Percentiles rank a stretch among this genome's conserved stretches.
These are phyloP conservation scores for Quercus lobata DNA, from an alignment of 331 rosid genomes.

Conservation along the genomic window DNA sequence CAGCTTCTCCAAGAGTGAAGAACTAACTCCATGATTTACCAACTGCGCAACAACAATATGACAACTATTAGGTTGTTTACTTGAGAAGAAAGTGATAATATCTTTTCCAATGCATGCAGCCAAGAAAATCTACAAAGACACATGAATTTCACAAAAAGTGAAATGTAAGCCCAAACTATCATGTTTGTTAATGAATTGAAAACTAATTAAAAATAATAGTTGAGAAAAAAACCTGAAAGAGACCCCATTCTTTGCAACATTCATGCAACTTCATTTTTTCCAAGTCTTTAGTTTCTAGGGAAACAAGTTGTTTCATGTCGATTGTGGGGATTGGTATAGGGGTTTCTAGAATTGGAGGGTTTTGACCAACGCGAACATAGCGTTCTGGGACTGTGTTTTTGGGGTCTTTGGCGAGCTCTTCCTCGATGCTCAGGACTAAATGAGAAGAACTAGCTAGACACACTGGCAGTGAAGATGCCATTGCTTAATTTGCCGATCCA, in stretches of 20 bases:
- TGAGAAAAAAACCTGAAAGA: constrained; percentile 56
- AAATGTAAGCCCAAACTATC: background rate
- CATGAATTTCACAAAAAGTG: no score
- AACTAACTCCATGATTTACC: constrained; percentile 70
- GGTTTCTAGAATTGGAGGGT: constrained; percentile 19
- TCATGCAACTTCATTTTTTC: constrained; percentile 44
- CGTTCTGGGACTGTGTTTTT: constrained; percentile 34
- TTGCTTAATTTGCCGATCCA: background rate
- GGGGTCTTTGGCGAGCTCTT: background rate
- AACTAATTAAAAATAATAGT: background rate
- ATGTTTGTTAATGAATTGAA: background rate
- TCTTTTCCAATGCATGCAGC: background rate
- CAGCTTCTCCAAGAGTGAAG: constrained; percentile 42
- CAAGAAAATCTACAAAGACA: no score
- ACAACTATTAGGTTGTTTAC: background rate
- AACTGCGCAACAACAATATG: constrained; percentile 30
- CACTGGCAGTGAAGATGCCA: background rate
- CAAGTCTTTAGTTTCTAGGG: background rate
- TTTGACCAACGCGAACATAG: constrained; percentile 28
- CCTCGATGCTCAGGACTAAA: background rate
- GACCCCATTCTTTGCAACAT: constrained; percentile 74
- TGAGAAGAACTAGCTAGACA: background rate
- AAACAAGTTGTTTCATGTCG: constrained; percentile 29
- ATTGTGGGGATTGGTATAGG: constrained; percentile 42
- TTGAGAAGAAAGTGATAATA: background rate